A percentile compares a stretch with the other conserved stretches of the same genome.
phyloP scores from a whole-genome alignment of 2,329 filamentous ascomycete species.

The Cryoendolithus antarcticus region DNA sequence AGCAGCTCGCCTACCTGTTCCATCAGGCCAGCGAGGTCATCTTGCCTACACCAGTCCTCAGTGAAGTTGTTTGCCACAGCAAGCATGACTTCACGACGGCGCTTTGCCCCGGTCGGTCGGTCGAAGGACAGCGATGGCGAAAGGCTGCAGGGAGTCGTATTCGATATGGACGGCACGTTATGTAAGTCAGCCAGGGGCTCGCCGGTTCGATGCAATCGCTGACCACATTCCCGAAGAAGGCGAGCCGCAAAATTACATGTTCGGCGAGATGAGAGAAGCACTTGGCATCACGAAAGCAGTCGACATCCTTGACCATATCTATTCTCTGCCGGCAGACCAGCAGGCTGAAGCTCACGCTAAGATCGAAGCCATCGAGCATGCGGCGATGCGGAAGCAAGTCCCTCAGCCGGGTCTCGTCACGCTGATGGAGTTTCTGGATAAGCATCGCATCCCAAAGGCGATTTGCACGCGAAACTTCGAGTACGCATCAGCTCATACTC shows the following conservation, averaged over 20 bases:
- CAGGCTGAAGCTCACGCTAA: conserved; percentile 52
- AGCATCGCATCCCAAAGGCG: conserved; percentile 55
- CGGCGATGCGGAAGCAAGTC: conserved; percentile 65
- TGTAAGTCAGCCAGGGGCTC: conserved; percentile 40
- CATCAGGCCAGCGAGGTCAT: too few species aligned
- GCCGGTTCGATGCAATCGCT: not conserved
- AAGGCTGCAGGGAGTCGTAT: conserved; percentile 52
- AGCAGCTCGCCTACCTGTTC: too few species aligned
- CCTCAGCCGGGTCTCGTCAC: conserved; percentile 67
- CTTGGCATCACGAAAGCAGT: conserved; percentile 58
- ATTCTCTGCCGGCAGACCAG: conserved; percentile 54
- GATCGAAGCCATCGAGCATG: conserved; percentile 67
- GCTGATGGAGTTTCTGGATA: conserved; percentile 77
- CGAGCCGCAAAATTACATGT: conserved; percentile 92
- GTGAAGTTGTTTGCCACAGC: not conserved
- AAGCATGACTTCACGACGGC: conserved; percentile 10
- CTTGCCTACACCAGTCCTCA: too few species aligned
- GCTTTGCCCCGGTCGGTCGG: conserved; percentile 39
- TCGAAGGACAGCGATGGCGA: conserved; percentile 18
- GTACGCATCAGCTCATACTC: conserved; percentile 22
- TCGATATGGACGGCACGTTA: conserved; percentile 90
- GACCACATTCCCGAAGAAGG: conserved; percentile 33
- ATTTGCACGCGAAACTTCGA: conserved; percentile 96
- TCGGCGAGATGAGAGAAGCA: conserved; percentile 65
- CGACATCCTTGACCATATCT: conserved; percentile 86